phyloP scores from a whole-genome alignment of 2,329 filamentous ascomycete genomes.

The Fusarium mexicanum region DNA sequence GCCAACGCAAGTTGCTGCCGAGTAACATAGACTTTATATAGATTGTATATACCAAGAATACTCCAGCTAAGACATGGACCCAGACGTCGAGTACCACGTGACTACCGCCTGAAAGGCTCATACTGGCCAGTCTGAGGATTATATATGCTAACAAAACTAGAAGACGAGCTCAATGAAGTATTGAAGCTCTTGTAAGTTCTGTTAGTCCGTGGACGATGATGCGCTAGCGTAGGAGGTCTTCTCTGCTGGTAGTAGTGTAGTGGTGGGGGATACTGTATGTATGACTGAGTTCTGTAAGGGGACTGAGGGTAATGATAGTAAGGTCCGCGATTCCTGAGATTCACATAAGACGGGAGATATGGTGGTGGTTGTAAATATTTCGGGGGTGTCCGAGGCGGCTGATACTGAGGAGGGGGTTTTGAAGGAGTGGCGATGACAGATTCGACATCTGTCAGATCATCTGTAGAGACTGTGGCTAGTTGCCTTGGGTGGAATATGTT shows the following conservation, averaged over 20 bases:
- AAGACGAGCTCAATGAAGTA: conserved; percentile 5
- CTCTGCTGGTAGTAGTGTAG: conserved; percentile 18
- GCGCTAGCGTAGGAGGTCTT: background rate
- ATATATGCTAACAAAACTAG: conserved; percentile 15
- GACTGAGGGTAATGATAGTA: background rate
- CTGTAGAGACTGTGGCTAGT: background rate
- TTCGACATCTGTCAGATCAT: background rate
- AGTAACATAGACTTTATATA: background rate
- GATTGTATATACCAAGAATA: background rate
- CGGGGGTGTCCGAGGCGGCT: background rate
- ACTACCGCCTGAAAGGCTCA: conserved; percentile 8
- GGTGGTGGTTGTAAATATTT: background rate
- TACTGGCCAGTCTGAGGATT: conserved; percentile 15
- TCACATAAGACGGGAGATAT: background rate
- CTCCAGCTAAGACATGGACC: background rate
- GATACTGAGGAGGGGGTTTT: background rate
- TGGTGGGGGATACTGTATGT: conserved; percentile 7
- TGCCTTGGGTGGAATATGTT: conserved; percentile 25
- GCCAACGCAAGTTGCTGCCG: background rate
- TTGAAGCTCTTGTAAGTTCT: conserved; percentile 20
- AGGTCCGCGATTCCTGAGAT: background rate
- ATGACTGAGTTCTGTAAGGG: background rate
- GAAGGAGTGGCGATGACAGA: background rate
- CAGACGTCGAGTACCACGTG: fast-evolving
- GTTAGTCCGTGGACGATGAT: conserved; percentile 12